Percentiles rank a stretch among this genome's conserved stretches.
Evolutionary conservation across 2,329 filamentous ascomycete genomes (phyloP).

Genomic region (Epicoccum nigrum): DNA sequence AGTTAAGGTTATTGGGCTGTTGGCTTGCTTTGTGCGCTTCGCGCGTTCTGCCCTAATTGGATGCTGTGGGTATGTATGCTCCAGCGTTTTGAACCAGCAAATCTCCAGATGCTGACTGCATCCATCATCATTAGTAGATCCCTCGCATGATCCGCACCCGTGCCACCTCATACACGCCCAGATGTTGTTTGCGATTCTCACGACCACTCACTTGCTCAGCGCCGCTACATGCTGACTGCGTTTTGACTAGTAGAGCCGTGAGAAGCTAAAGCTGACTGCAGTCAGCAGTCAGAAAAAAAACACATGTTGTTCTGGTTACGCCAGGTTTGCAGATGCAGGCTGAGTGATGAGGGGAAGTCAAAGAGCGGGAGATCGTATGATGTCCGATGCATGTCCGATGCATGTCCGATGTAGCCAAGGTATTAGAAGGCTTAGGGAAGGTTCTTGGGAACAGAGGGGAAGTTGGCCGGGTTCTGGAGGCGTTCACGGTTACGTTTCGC

Average conservation of each 20-base stretch:
- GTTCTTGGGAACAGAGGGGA: slow-evolving; percentile 81
- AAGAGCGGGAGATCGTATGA: not conserved
- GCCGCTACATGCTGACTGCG: slow-evolving; percentile 46
- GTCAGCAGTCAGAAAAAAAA: slow-evolving; percentile 21
- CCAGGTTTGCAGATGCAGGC: slow-evolving; percentile 1
- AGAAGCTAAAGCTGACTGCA: slow-evolving; percentile 29
- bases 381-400: not conserved
- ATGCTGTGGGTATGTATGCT: not conserved
- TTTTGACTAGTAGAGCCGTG: slow-evolving; percentile 17
- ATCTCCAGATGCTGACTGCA: slow-evolving; percentile 17
- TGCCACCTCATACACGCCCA: slow-evolving; percentile 24
- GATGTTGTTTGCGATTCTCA: slow-evolving; percentile 16
- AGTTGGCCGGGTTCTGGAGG: slow-evolving; percentile 76
- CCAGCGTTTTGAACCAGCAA: not conserved
- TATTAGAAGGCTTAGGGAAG: slow-evolving; percentile 30
- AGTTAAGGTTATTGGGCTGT: not conserved
- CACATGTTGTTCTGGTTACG: not conserved
- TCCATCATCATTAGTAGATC: slow-evolving; percentile 13
- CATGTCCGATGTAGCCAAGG: too few relatives aligned
- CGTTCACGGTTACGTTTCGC: slow-evolving; percentile 83
- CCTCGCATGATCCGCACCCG: slow-evolving; percentile 16
- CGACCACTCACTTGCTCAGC: slow-evolving; percentile 21
- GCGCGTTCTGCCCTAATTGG: not conserved
- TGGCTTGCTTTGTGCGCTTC: not conserved
- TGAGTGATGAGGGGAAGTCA: slow-evolving; percentile 1